A percentile compares a stretch with the other conserved stretches of the same genome.
These are phyloP conservation scores for Eucalyptus curtisii DNA, from an alignment of 345 rosid species.

Conservation along the genomic window DNA sequence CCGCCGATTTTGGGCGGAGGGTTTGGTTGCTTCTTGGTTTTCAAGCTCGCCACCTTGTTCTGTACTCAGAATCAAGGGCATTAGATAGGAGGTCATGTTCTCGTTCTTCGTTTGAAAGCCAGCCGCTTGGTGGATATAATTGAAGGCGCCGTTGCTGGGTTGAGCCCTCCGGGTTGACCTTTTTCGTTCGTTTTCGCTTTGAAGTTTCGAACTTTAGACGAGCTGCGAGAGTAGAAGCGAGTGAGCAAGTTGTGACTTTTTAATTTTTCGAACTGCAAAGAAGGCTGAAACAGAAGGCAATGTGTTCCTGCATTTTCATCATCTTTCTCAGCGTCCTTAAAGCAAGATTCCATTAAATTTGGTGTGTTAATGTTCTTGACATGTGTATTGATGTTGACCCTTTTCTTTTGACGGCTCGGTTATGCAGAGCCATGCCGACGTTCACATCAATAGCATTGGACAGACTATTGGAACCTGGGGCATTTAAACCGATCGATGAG, in stretches of 20 bases:
- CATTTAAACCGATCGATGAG: slow-evolving; percentile 29
- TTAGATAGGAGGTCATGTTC: not conserved
- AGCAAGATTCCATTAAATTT: not conserved
- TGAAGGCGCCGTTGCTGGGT: not conserved
- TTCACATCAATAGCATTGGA: slow-evolving; percentile 59
- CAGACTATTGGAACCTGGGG: slow-evolving; percentile 46
- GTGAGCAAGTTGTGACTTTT: not conserved
- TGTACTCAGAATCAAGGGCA: not conserved
- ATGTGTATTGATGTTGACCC: not conserved
- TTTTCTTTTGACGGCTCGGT: not conserved
- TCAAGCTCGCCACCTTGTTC: not conserved
- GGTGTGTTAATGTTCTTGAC: not conserved
- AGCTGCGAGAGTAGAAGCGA: not conserved
- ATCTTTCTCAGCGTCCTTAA: not conserved
- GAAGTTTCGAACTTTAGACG: not conserved
- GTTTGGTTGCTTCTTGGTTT: not conserved
- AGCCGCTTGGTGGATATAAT: not conserved
- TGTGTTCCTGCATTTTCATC: not conserved
- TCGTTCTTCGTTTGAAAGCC: not conserved
- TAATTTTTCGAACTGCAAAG: not conserved
- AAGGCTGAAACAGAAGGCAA: not conserved
- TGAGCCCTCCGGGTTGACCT: not conserved
- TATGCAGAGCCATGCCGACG: slow-evolving; percentile 73
- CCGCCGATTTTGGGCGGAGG: not conserved
- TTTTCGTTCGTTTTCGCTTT: not conserved